Evolutionary conservation across 257 asterid species (phyloP).

Genomic region (Capsicum rhomboideum): DNA sequence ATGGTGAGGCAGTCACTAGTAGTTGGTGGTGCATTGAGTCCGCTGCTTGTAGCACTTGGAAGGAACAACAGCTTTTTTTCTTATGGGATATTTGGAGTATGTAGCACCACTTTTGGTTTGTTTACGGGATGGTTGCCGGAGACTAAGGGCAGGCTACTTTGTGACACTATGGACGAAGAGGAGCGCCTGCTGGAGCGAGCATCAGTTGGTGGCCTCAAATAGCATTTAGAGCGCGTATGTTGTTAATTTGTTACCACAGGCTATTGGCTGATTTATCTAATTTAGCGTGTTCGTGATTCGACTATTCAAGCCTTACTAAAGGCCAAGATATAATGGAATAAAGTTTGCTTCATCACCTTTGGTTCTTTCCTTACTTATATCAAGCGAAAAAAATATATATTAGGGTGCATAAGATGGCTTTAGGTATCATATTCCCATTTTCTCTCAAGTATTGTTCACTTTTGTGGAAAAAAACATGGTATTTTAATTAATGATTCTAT

Average conservation of each 20-base stretch:
- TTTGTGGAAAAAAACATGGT: neutral
- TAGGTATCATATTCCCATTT: neutral
- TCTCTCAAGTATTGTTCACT: neutral
- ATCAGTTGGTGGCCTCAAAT: neutral
- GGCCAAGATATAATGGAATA: neutral
- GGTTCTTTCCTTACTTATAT: neutral
- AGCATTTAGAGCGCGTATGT: neutral
- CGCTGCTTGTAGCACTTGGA: conserved; percentile 47
- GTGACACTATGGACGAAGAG: conserved; percentile 55
- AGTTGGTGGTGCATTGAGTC: conserved; percentile 45
- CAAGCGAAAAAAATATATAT: neutral
- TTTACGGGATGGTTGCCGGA: conserved; percentile 50
- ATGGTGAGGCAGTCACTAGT: conserved; percentile 63
- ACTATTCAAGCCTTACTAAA: neutral
- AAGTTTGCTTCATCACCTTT: neutral
- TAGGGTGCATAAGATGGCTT: neutral
- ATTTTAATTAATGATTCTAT: neutral
- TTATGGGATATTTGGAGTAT: conserved; percentile 51
- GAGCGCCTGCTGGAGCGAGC: conserved; percentile 7
- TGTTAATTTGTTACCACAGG: neutral
- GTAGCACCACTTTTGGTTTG: conserved; percentile 22
- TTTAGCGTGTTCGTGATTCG: neutral
- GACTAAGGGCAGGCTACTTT: conserved; percentile 40
- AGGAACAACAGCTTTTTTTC: conserved; percentile 31
- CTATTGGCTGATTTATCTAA: neutral